Percentiles rank a stretch among this genome's conserved stretches.
Evolutionary conservation across 2,329 filamentous ascomycete species (phyloP).

Genomic region (Monosporascus sp.): DNA sequence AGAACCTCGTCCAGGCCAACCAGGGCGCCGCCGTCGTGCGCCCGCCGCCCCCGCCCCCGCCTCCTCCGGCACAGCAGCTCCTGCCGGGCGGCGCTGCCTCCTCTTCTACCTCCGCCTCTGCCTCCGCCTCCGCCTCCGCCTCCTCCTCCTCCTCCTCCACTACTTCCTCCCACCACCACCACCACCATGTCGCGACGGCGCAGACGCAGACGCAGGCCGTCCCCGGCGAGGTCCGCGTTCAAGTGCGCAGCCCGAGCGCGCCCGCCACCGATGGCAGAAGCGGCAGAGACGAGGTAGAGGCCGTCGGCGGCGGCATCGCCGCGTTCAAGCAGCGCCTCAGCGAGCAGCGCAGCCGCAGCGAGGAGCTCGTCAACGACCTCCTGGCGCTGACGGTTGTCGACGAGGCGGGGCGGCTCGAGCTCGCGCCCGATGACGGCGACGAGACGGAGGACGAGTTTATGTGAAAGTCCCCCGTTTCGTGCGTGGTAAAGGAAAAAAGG

Average conservation of each 20-base stretch:
- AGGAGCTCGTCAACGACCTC: slow-evolving; percentile 29
- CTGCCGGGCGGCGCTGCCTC: slow-evolving; percentile 8
- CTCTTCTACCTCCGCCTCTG: slow-evolving; percentile 23
- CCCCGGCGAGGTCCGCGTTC: slow-evolving; percentile 51
- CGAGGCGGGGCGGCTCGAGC: slow-evolving; percentile 13
- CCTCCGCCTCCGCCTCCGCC: slow-evolving; percentile 24
- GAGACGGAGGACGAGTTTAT: slow-evolving; percentile 28
- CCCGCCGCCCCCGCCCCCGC: slow-evolving; percentile 28
- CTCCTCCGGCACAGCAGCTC: slow-evolving; percentile 18
- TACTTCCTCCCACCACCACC: slow-evolving; percentile 8
- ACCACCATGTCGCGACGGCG: slow-evolving; percentile 30
- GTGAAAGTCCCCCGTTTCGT: slow-evolving; percentile 3
- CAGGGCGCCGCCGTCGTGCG: slow-evolving; percentile 11
- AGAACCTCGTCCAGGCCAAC: slow-evolving; percentile 49
- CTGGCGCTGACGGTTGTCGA: slow-evolving; percentile 22
- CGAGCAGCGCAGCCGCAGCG: slow-evolving; percentile 16
- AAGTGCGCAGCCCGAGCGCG: slow-evolving; percentile 37
- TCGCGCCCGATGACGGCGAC: slow-evolving; percentile 14
- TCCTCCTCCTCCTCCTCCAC: slow-evolving; percentile 6
- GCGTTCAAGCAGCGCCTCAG: neutral
- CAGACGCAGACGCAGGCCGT: slow-evolving; percentile 52
- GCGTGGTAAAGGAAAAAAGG: neutral
- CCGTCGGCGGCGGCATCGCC: neutral
- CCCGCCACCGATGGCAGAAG: slow-evolving; percentile 14
- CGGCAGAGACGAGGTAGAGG: neutral